Base-by-base conservation (phyloP, 129 eudicot genomes). In the Smallanthus sonchifolius region DNA sequence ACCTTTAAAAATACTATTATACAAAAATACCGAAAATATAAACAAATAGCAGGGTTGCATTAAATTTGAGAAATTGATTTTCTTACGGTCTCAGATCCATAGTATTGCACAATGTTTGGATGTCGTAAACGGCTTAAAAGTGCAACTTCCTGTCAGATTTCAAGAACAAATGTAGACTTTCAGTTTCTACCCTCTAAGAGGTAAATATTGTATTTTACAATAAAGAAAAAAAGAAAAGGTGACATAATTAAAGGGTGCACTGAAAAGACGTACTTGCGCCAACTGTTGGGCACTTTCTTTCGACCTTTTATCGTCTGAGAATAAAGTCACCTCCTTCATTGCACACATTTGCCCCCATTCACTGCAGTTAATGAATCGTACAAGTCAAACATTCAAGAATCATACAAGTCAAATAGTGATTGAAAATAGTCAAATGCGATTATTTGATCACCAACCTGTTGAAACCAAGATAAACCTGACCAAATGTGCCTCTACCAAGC, bases 311-410 rank as follows among this genome's bases (percentile, higher is more conserved):
- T 88, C 94, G 68, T 85, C 90, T 8, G 83, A 74, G 49, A 88
- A 80, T 36, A 88, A 48, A 35, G 65, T 80, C 34, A 88, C 94
- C 75, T 88, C 94, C 80, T 88, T 88, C 84, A 88, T 85, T 28
- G 93, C 93, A 65, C 93, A 88, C 87, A 88, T 85, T 72, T 88
- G 82, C 2, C 93, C 93, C 45, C 77, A 81, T 67, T 85, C 93
- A 63, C 93, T 88, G 69, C 65, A 64, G 36, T 44, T 36, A 42
- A 67, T 32, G 65, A 70, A 72, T 20, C 65, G 56, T 16, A 65
- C 0, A 74, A 30, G 72, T 40, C 30, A 59, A 60, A 43, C 4
- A 59, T 0, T 16, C 16, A 67, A 39, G 42, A 70, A 65, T 10
- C 40, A 79, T 34, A 57, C 9, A 65, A 19, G 70, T 32, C 38